Base-by-base conservation (phyloP, 805 yeast genomes). In the Cyberlindnera amylophila region DNA sequence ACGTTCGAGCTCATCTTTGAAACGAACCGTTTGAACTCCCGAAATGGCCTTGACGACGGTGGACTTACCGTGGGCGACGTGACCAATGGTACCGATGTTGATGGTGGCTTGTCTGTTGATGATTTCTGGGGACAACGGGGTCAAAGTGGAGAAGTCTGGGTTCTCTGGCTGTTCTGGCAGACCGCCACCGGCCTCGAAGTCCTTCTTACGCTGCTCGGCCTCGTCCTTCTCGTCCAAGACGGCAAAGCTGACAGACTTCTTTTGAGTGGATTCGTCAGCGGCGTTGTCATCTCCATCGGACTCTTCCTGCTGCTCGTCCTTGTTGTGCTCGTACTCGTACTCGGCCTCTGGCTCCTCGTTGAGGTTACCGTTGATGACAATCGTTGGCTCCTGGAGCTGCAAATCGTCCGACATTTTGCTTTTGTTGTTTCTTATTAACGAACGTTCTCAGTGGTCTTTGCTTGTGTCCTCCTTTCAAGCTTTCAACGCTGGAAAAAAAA, bases 71-170 rank as follows among this genome's bases (percentile, higher is more conserved):
- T 88, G 96, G 44, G 96, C 96, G 54, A 88, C 96, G 68, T 87
- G 96, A 49, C 96, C 96, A 65, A 88, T 88, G 46, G 96, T 88
- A 69, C 99, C 99, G 62, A 93, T 93, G 68, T 93, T 93, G 64
- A 93, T 88, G 38, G 99, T 93, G 49, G 99, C 99, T 72, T 93
- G 99, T 77, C 99, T 86, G 67, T 86, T 87, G 70, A 93, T 93
- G 63, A 93, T 95, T 61, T 90, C 99, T 41, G 96, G 93, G 7
- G 95, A 83, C 49, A 87, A 71, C 27, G 99, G 97, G 36, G 91
- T 86, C 69, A 93, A 70, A 52, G 70, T 62, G 32, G 84, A 53
- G 59, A 91, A 84, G 62, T 90, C 96, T 45, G 95, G 95, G 67
- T 86, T 72, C 31, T 75, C 83, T 44, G 96, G 96, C 69, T 93